Percentiles rank a stretch among this genome's conserved stretches.
phyloP scores from a whole-genome alignment of 2,329 filamentous ascomycete species.

The Sodiomyces alkalinus region DNA sequence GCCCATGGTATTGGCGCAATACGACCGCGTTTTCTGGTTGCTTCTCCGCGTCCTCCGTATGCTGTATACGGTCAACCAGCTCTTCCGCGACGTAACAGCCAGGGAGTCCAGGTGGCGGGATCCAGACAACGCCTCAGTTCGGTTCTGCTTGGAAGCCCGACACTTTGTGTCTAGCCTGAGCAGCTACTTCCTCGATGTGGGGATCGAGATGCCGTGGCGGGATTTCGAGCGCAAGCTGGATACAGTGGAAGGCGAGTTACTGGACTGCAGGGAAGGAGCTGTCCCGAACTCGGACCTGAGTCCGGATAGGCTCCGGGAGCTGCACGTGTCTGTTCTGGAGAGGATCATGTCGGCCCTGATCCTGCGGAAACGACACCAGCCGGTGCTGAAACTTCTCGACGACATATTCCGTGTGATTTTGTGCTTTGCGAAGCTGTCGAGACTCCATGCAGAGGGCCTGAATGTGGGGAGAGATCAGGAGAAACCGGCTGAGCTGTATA shows the following conservation, averaged over 20 bases:
- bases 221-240: constrained; percentile 52
- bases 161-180: constrained; percentile 63
- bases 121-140: constrained; percentile 25
- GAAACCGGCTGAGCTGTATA: constrained; percentile 36
- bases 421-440: constrained; percentile 43
- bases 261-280: constrained; percentile 18
- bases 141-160: constrained; percentile 62
- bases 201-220: constrained; percentile 58
- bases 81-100: constrained; percentile 41
- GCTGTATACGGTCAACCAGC: constrained; percentile 55
- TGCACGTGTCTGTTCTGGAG: constrained; percentile 61
- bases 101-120: constrained; percentile 18
- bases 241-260: constrained; percentile 42
- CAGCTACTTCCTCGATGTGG: constrained; percentile 67
- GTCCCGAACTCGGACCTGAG: constrained; percentile 36
- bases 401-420: constrained; percentile 63
- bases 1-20: constrained; percentile 53
- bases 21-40: constrained; percentile 72
- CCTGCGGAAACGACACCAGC: constrained; percentile 58
- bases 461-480: constrained; percentile 12
- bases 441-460: constrained; percentile 23
- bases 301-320: constrained; percentile 49
- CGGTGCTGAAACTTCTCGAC: constrained; percentile 58
- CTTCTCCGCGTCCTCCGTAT: constrained; percentile 65
- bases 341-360: constrained; percentile 60